A percentile compares a stretch with the other conserved stretches of the same genome.
Conservation (phyloP, 2,329 filamentous ascomycete species). For the Aspergillus terreus region DNA sequence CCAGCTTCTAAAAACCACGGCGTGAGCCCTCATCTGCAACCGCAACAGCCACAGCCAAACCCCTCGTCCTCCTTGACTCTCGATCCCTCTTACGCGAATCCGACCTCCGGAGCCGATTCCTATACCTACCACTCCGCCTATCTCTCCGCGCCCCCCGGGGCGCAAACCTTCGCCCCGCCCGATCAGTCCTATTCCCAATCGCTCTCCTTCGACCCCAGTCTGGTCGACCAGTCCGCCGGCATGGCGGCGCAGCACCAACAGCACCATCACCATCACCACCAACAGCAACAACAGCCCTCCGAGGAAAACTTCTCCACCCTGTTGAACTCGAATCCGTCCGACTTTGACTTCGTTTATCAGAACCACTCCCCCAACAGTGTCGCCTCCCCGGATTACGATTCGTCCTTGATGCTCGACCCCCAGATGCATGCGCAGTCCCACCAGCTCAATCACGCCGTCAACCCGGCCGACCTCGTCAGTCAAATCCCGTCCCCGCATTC, state of each 20-base stretch:
- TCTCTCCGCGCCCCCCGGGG: slow-evolving; percentile 29
- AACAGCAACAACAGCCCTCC: slow-evolving; percentile 15
- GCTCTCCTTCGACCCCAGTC: slow-evolving; percentile 36
- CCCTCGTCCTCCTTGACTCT: slow-evolving; percentile 29
- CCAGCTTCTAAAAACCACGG: slow-evolving; percentile 38
- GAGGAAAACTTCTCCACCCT: slow-evolving; percentile 38
- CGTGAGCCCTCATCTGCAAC: slow-evolving; percentile 31
- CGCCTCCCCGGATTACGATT: slow-evolving; percentile 33
- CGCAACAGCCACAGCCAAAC: slow-evolving; percentile 34
- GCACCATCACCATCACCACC: slow-evolving; percentile 4
- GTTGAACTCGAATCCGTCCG: slow-evolving; percentile 35
- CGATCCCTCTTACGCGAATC: slow-evolving; percentile 26
- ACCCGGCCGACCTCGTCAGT: slow-evolving; percentile 45
- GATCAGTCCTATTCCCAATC: slow-evolving; percentile 34
- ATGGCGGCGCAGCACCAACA: slow-evolving; percentile 21
- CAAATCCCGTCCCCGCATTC: slow-evolving; percentile 47
- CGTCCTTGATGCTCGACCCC: slow-evolving; percentile 39
- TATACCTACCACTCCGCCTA: slow-evolving; percentile 32
- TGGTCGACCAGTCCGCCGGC: slow-evolving; percentile 30
- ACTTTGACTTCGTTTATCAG: slow-evolving; percentile 40
- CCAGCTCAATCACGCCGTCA: slow-evolving; percentile 40
- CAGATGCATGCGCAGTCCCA: slow-evolving; percentile 34
- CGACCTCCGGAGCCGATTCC: slow-evolving; percentile 20
- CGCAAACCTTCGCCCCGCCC: slow-evolving; percentile 28
- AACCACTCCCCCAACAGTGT: slow-evolving; percentile 29